Evolutionary conservation across 2,329 filamentous ascomycete genomes (phyloP).

Genomic region (Neopestalotiopsis rosae): DNA sequence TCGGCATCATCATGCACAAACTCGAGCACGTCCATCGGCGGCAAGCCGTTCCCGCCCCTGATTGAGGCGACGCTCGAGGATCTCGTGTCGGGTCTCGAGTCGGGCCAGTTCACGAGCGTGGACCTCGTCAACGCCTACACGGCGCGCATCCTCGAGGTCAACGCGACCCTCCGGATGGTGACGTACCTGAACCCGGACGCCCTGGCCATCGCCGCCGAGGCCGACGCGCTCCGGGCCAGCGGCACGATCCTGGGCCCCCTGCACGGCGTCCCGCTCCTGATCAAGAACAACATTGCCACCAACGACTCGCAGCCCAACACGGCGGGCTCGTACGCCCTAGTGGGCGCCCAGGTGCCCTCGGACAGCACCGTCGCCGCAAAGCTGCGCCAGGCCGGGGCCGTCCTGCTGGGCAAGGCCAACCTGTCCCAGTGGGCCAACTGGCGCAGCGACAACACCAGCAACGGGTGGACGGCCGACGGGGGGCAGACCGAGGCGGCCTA

Average conservation of each 20-base stretch:
- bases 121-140: constrained; percentile 39
- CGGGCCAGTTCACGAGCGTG: constrained; percentile 34
- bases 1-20: background rate
- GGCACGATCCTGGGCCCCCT: constrained; percentile 47
- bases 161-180: constrained; percentile 38
- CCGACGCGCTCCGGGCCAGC: constrained; percentile 37
- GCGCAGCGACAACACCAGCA: constrained; percentile 59
- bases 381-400: constrained; percentile 63
- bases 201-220: constrained; percentile 39
- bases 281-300: constrained; percentile 73
- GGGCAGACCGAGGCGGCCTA: constrained; percentile 69
- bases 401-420: constrained; percentile 71
- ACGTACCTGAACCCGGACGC: constrained; percentile 45
- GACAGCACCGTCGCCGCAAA: constrained; percentile 66
- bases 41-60: constrained; percentile 23
- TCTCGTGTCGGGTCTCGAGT: constrained; percentile 29
- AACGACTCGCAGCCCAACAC: constrained; percentile 66
- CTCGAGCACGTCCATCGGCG: constrained; percentile 17
- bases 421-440: constrained; percentile 70
- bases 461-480: constrained; percentile 69
- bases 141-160: constrained; percentile 40
- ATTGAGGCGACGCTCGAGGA: constrained; percentile 32
- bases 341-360: constrained; percentile 59
- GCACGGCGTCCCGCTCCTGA: constrained; percentile 68
- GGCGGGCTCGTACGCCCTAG: constrained; percentile 66